Evolutionary conservation across 2,329 filamentous ascomycete species (phyloP).

Genomic region (Talaromyces sp.): DNA sequence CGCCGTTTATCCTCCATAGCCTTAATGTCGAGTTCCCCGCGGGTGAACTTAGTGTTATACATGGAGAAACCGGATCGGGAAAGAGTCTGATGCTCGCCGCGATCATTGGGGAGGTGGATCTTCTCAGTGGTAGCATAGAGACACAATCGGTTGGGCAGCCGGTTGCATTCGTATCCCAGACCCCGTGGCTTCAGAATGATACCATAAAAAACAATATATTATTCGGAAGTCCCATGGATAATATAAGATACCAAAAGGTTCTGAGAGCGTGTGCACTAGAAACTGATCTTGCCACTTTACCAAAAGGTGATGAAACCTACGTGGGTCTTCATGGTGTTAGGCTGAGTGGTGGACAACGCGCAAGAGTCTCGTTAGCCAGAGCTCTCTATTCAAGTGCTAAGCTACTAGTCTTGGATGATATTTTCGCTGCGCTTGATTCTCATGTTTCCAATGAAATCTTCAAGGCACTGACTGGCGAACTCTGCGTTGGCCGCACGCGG

Average conservation of each 20-base stretch:
- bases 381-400: conserved; percentile 75
- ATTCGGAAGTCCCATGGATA: conserved; percentile 68
- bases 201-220: conserved; percentile 74
- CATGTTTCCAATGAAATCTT: conserved; percentile 79
- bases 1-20: conserved; percentile 48
- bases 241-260: conserved; percentile 66
- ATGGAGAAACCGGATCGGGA: conserved; percentile 72
- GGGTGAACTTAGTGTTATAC: conserved; percentile 68
- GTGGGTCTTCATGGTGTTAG: conserved; percentile 83
- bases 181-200: conserved; percentile 80
- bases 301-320: conserved; percentile 72
- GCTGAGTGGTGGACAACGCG: conserved; percentile 77
- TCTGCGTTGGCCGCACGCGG: conserved; percentile 66
- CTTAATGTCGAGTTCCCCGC: conserved; percentile 64
- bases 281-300: conserved; percentile 73
- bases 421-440: conserved; percentile 76
- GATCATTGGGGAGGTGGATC: conserved; percentile 70
- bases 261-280: conserved; percentile 68
- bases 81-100: conserved; percentile 72
- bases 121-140: conserved; percentile 60
- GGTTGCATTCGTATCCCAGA: conserved; percentile 73
- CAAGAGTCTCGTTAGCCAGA: conserved; percentile 74
- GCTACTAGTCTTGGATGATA: conserved; percentile 74
- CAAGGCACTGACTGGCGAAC: conserved; percentile 66
- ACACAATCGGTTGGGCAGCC: conserved; percentile 51